Conservation (phyloP, 352 stramenopile species). For the Globisporangium megalacanthum region DNA sequence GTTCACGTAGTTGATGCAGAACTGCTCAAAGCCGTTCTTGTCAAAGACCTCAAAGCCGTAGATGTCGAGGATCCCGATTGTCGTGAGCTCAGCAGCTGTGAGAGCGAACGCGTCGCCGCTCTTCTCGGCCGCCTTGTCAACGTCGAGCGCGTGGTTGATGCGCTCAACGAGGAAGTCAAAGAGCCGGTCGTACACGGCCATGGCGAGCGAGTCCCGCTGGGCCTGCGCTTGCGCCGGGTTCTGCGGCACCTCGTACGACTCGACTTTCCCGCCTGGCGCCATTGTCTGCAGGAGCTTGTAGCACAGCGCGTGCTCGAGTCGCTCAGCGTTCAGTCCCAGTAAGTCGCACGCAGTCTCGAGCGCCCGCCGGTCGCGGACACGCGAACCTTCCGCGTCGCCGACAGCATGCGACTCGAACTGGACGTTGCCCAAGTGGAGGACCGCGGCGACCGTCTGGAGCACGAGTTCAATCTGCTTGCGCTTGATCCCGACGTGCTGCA, state of each 20-base stretch:
- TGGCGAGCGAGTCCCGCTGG: constrained; percentile 92
- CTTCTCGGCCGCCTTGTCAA: constrained; percentile 20
- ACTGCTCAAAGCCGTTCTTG: constrained; percentile 93
- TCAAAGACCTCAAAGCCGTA: constrained; percentile 95
- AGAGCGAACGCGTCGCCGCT: not conserved
- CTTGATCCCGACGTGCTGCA: constrained; percentile 88
- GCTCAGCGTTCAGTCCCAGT: constrained; percentile 54
- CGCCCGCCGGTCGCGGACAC: constrained; percentile 36
- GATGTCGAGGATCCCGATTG: constrained; percentile 92
- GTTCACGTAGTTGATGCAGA: constrained; percentile 92
- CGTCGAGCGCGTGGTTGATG: constrained; percentile 73
- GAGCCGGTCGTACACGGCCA: constrained; percentile 94
- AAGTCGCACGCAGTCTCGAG: constrained; percentile 60
- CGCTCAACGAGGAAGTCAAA: constrained; percentile 96
- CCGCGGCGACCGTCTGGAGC: constrained; percentile 71
- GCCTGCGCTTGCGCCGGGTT: constrained; percentile 87
- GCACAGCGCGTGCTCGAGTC: constrained; percentile 68
- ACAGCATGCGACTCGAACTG: constrained; percentile 57
- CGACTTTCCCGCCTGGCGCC: constrained; percentile 74
- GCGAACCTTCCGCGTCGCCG: constrained; percentile 69
- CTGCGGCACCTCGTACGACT: constrained; percentile 81
- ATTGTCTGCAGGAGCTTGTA: constrained; percentile 87
- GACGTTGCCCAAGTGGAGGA: constrained; percentile 74
- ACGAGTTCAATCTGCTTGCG: constrained; percentile 87
- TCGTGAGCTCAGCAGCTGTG: constrained; percentile 32